phyloP scores from a whole-genome alignment of 306 rosid genomes.

The Lathyrus tuberosus region DNA sequence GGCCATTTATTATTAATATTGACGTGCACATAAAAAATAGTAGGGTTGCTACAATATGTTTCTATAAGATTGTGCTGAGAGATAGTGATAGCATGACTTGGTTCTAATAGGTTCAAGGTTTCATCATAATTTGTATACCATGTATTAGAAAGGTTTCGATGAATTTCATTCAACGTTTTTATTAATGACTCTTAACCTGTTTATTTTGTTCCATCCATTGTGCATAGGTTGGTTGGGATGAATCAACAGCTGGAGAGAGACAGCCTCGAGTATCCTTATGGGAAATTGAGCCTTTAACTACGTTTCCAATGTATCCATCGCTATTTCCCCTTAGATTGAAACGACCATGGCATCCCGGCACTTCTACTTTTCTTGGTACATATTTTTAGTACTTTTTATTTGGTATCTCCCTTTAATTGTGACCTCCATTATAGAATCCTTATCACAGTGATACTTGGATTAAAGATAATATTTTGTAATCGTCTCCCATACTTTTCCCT shows the following conservation, averaged over 20 bases:
- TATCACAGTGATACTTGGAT: too few relatives aligned
- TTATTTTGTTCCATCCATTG: slow-evolving; percentile 18
- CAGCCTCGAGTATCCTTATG: slow-evolving; percentile 86
- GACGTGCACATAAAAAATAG: not conserved
- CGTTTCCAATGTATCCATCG: slow-evolving; percentile 91
- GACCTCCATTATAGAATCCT: not conserved
- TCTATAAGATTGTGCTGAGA: not conserved
- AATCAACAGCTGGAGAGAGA: slow-evolving; percentile 86
- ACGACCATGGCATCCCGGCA: slow-evolving; percentile 90
- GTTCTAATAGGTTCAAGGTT: not conserved
- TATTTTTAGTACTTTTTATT: slow-evolving; percentile 1
- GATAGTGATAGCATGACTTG: not conserved
- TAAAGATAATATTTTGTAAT: too few relatives aligned
- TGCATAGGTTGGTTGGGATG: slow-evolving; percentile 92
- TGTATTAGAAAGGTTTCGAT: not conserved
- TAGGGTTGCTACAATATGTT: not conserved
- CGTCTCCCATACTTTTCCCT: too few relatives aligned
- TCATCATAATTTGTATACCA: not conserved
- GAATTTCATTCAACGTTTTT: not conserved
- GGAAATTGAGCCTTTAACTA: slow-evolving; percentile 94
- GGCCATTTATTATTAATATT: not conserved
- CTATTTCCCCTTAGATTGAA: slow-evolving; percentile 83
- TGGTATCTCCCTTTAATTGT: slow-evolving; percentile 17
- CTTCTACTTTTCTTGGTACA: slow-evolving; percentile 70
- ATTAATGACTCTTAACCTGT: not conserved